Percentiles rank a stretch among this genome's conserved stretches.
phyloP scores from a whole-genome alignment of 2,329 filamentous ascomycete genomes.

The Sporothrix curviconia region DNA sequence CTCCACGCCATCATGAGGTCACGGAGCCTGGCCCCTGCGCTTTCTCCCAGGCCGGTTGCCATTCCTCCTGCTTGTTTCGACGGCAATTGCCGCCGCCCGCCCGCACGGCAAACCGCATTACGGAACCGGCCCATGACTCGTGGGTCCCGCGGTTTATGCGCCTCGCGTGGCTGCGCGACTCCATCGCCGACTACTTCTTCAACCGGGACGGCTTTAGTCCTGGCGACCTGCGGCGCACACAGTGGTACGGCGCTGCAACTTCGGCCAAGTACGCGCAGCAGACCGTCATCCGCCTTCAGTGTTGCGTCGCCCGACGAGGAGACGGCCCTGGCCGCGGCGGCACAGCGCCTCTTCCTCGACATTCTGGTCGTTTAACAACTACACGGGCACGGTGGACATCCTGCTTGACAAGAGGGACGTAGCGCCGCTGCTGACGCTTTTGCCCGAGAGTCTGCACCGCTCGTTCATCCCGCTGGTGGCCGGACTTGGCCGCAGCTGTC shows the following conservation, averaged over 20 bases:
- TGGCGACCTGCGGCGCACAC: neutral
- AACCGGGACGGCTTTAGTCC: neutral
- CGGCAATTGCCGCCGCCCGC: conserved; percentile 3
- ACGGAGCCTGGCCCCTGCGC: neutral
- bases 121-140: neutral
- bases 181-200: conserved; percentile 5
- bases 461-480: conserved; percentile 71
- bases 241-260: conserved; percentile 23
- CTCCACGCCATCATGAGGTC: conserved; percentile 8
- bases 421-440: conserved; percentile 67
- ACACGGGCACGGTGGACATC: conserved; percentile 68
- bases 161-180: conserved; percentile 44
- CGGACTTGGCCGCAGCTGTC: conserved; percentile 70
- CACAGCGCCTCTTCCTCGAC: conserved; percentile 72
- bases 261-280: conserved; percentile 60
- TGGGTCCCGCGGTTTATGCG: conserved; percentile 34
- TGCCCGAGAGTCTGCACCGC: conserved; percentile 66
- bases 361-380: conserved; percentile 78
- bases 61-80: conserved; percentile 3
- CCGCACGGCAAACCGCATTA: neutral
- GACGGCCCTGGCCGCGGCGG: conserved; percentile 62
- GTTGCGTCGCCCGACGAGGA: conserved; percentile 64
- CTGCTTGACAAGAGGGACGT: conserved; percentile 70
- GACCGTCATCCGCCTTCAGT: conserved; percentile 84
- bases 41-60: neutral